These are phyloP conservation scores for Polygonum aviculare DNA, from an alignment of 148 eudicot genomes.

Conservation along the genomic window DNA sequence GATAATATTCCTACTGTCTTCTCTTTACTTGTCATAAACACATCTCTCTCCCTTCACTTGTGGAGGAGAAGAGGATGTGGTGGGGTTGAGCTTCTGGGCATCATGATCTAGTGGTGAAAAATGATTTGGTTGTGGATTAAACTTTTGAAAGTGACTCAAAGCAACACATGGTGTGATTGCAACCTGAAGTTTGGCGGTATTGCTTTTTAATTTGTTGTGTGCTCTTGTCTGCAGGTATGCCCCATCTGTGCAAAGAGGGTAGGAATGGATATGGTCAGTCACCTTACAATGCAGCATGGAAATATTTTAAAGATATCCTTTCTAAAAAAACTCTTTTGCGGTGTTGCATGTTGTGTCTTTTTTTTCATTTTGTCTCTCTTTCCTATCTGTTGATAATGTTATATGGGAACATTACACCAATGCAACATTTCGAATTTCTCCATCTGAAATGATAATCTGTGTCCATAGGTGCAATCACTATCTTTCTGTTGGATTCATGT, in stretches of 20 bases:
- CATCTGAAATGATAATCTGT: neutral
- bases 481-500: neutral
- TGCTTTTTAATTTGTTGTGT: constrained; percentile 8
- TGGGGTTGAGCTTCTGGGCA: constrained; percentile 1
- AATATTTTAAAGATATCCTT: constrained; percentile 94
- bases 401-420: neutral
- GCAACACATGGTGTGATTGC: neutral
- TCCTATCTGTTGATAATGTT: neutral
- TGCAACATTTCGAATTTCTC: neutral
- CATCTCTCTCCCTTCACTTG: neutral
- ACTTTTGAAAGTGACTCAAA: constrained; percentile 3
- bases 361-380: neutral
- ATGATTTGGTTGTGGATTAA: neutral
- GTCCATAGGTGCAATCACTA: neutral
- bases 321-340: constrained; percentile 2
- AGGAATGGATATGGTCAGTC: constrained; percentile 78
- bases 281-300: constrained; percentile 74
- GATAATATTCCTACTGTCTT: neutral
- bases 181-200: neutral
- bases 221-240: constrained; percentile 54
- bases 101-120: neutral
- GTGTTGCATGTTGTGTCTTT: neutral
- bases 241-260: constrained; percentile 82
- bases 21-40: neutral
- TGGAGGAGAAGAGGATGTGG: neutral